Base-by-base conservation (phyloP, 164 flowering plant genomes). In the Umbellularia californica region DNA sequence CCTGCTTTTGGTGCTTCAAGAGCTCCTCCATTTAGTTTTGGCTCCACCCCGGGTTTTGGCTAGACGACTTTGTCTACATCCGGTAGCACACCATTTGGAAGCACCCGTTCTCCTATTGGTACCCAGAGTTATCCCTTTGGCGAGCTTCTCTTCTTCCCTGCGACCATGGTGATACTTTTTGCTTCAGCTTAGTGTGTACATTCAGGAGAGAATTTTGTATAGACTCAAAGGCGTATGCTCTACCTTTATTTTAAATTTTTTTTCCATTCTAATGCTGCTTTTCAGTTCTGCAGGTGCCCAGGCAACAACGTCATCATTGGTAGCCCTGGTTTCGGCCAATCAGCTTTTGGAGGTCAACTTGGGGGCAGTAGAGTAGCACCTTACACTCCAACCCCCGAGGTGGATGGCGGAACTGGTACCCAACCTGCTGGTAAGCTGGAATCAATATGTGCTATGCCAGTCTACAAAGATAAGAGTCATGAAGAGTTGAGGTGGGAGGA, bases 401-500 rank as follows among this genome's bases (percentile, higher is more conserved):
- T 81, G 58, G 97, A 92, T 78, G 79, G 81, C 28, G 85, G 80
- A 76, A 75, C 77, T 76, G 80, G 86, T 78, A 65, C 87, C 33
- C 90, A 87, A 81, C 79, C 88, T 27, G 83, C 90, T 79, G 97
- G 89, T 63, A 96, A 89, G 84, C 85, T 94, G 77, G 97, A 89
- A 80, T 92, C 99, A 22, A 90, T 94, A 84, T 94, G 95, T 12
- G 98, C 97, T 33, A 96, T 96, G 99, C 91, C 97, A 55, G 88
- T 78, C 7, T 93, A 92, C 84, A 95, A 89, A 79, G 97, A 91
- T 27, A 95, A 95, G 82, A 90, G 97, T 82, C 98, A 92, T 77
- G 99, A 95, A 79, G 99, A 95, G 78, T 90, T 95, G 65, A 85
- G 98, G 77, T 95, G 99, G 99, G 99, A 93, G 76, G 99, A 95